Evolutionary conservation across 1,284 basidiomycete species (phyloP).

Genomic region (Ustilago shanxiensis): DNA sequence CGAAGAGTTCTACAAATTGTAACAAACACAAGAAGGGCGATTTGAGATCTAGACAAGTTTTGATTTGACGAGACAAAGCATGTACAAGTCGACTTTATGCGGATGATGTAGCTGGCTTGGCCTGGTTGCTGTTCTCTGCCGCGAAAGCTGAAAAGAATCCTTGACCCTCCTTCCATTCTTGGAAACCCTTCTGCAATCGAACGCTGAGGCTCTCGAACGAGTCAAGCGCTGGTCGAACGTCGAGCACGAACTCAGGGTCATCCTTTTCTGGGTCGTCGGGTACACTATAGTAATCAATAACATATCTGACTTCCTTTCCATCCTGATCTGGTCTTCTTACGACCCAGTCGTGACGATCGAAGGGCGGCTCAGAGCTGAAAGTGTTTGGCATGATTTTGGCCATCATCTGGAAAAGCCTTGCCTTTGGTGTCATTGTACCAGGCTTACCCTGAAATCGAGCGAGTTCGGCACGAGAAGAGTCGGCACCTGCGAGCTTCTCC

Average conservation of each 20-base stretch:
- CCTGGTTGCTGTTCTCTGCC: conserved; percentile 15
- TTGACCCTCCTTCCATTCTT: conserved; percentile 60
- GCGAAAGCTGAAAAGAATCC: conserved; percentile 48
- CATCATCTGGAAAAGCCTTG: conserved; percentile 84
- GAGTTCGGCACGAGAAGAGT: conserved; percentile 74
- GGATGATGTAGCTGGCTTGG: conserved; percentile 16
- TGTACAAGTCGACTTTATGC: neutral
- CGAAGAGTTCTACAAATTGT: neutral
- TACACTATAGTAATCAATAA: conserved; percentile 69
- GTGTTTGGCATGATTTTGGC: conserved; percentile 87
- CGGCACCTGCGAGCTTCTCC: conserved; percentile 75
- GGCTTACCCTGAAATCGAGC: conserved; percentile 90
- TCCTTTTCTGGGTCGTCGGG: conserved; percentile 61
- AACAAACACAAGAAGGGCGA: neutral
- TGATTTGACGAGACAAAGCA: neutral
- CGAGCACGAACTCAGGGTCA: conserved; percentile 64
- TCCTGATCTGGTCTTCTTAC: conserved; percentile 76
- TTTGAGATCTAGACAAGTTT: neutral
- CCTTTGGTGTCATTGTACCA: conserved; percentile 83
- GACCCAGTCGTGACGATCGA: conserved; percentile 99
- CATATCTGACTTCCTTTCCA: conserved; percentile 65
- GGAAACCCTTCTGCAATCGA: conserved; percentile 50
- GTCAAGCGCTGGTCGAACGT: conserved; percentile 64
- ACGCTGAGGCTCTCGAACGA: conserved; percentile 52
- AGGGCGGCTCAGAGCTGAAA: conserved; percentile 92